Evolutionary conservation across 2,329 filamentous ascomycete genomes (phyloP).

Genomic region (Epichloe sylvatica): DNA sequence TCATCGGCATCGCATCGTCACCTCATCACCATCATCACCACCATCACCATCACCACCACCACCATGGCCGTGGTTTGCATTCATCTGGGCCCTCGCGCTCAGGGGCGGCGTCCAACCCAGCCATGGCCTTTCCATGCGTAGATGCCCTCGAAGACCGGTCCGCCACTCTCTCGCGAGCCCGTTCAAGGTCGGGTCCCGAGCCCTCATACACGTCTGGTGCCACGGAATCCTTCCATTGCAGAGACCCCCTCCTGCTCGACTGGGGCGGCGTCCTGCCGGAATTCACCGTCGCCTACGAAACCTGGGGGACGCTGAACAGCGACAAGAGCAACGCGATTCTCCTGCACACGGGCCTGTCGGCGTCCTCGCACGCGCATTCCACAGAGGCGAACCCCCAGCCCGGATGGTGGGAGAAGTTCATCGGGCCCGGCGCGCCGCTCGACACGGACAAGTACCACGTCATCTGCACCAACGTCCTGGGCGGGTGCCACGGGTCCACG

Average conservation of each 20-base stretch:
- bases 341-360: conserved; percentile 84
- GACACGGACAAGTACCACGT: conserved; percentile 88
- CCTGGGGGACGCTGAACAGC: conserved; percentile 71
- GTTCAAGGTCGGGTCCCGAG: conserved; percentile 67
- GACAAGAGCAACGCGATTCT: conserved; percentile 81
- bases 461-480: conserved; percentile 93
- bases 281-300: conserved; percentile 85
- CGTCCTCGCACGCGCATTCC: conserved; percentile 93
- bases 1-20: conserved; percentile 1
- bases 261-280: conserved; percentile 88
- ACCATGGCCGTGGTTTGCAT: not conserved
- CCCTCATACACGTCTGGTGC: conserved; percentile 85
- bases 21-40: not conserved
- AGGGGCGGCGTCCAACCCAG: conserved; percentile 54
- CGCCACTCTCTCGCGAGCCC: conserved; percentile 41
- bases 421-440: conserved; percentile 70
- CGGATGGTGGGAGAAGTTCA: conserved; percentile 99
- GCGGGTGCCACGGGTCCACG: conserved; percentile 90
- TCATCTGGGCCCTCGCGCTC: conserved; percentile 14
- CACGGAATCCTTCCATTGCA: conserved; percentile 64
- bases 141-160: conserved; percentile 72
- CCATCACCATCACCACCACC: not conserved
- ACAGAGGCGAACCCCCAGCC: conserved; percentile 72
- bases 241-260: conserved; percentile 66
- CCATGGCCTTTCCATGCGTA: conserved; percentile 80